These are phyloP conservation scores for Vachellia collinsii DNA, from an alignment of 306 rosid species.

Conservation along the genomic window DNA sequence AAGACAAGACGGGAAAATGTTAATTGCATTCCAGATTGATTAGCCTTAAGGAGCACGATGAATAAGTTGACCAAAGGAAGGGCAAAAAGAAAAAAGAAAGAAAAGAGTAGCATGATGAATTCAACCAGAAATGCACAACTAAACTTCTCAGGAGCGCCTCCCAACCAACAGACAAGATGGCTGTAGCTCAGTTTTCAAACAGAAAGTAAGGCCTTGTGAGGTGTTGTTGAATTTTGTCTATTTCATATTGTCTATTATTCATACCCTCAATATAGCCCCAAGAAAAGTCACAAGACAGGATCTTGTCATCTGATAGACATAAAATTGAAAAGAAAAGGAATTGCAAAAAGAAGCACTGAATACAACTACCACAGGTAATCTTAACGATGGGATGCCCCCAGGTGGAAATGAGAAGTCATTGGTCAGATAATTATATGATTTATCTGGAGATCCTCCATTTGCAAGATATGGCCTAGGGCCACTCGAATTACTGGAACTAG, in stretches of 20 bases:
- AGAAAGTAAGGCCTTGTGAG: neutral
- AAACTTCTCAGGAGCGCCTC: slow-evolving; percentile 6
- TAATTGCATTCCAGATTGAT: neutral
- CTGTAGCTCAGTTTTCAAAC: neutral
- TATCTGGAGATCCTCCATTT: slow-evolving; percentile 79
- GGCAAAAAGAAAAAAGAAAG: neutral
- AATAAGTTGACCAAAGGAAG: neutral
- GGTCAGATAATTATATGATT: slow-evolving; percentile 55
- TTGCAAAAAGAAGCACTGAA: slow-evolving; percentile 33
- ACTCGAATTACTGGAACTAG: slow-evolving; percentile 81
- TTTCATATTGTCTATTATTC: slow-evolving; percentile 28
- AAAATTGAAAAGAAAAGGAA: neutral
- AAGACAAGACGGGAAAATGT: neutral
- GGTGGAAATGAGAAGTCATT: slow-evolving; percentile 74
- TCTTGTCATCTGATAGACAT: neutral
- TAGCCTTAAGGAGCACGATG: neutral
- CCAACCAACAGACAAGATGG: slow-evolving; percentile 10
- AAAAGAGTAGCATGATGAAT: slow-evolving; percentile 6
- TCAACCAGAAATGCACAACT: slow-evolving; percentile 23
- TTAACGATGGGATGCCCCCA: slow-evolving; percentile 78
- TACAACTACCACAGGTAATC: slow-evolving; percentile 85
- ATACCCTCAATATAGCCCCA: neutral
- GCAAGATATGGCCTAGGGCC: slow-evolving; percentile 65
- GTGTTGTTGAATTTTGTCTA: slow-evolving; percentile 20
- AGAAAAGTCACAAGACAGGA: neutral